phyloP scores from a whole-genome alignment of 371 early-diverging fungal species.

The Circinella minor region DNA sequence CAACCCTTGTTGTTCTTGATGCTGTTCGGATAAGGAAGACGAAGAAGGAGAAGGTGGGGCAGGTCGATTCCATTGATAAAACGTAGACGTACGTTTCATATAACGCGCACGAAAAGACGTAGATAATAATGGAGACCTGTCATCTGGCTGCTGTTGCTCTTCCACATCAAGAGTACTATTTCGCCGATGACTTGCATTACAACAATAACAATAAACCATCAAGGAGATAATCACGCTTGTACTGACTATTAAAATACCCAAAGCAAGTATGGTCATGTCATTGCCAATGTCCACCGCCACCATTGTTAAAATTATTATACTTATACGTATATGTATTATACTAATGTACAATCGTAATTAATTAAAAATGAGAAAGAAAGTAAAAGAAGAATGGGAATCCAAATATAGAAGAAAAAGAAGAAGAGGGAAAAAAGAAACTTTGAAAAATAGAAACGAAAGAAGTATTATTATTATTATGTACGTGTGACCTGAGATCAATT shows the following conservation, averaged over 20 bases:
- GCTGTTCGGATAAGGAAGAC: conserved; percentile 6
- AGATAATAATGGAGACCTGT: conserved; percentile 11
- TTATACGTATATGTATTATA: too few relatives aligned
- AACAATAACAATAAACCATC: conserved; percentile 15
- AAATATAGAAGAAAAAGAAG: too few relatives aligned
- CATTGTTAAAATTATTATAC: too few relatives aligned
- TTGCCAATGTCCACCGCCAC: background rate
- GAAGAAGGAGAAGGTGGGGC: conserved; percentile 11
- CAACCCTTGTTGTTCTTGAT: background rate
- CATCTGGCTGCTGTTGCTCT: conserved; percentile 11
- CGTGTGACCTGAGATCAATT: too few relatives aligned
- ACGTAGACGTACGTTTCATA: conserved; percentile 20
- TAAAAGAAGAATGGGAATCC: too few relatives aligned
- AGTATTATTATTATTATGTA: too few relatives aligned
- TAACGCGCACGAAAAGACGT: conserved; percentile 8
- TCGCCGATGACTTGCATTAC: background rate
- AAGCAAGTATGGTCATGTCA: background rate
- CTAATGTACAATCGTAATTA: too few relatives aligned
- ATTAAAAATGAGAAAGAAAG: too few relatives aligned
- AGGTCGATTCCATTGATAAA: conserved; percentile 27
- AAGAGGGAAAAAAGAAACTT: too few relatives aligned
- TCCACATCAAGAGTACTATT: background rate
- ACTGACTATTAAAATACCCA: background rate
- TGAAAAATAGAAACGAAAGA: too few relatives aligned
- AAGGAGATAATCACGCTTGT: background rate